Evolutionary conservation across 495 filamentous ascomycete species (phyloP).

Genomic region (Viridothelium virens): DNA sequence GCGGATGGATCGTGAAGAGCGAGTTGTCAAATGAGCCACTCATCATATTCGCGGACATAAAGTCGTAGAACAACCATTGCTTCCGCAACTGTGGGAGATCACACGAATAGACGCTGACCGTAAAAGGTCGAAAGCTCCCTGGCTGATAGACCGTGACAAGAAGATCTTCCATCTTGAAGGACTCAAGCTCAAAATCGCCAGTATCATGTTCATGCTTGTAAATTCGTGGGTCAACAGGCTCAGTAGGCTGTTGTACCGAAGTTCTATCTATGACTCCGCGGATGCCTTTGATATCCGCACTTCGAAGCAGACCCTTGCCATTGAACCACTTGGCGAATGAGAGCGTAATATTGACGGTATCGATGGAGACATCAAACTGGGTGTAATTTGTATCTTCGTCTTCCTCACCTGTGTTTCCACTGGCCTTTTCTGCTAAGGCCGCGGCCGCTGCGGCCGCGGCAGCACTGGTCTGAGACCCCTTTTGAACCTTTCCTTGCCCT

Average conservation of each 20-base stretch:
- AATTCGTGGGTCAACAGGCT: constrained; percentile 73
- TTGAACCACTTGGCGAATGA: constrained; percentile 98
- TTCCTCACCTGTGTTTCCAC: constrained; percentile 41
- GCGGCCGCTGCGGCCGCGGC: constrained; percentile 64
- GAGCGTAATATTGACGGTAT: constrained; percentile 92
- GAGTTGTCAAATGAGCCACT: constrained; percentile 93
- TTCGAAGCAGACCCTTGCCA: constrained; percentile 80
- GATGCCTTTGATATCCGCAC: constrained; percentile 93
- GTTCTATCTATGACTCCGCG: constrained; percentile 91
- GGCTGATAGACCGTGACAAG: constrained; percentile 90
- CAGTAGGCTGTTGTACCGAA: constrained; percentile 59
- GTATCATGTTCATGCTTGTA: constrained; percentile 81
- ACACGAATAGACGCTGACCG: constrained; percentile 89
- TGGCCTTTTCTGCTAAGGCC: constrained; percentile 55
- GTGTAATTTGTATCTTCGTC: constrained; percentile 95
- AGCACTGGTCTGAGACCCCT: constrained; percentile 79
- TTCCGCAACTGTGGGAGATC: constrained; percentile 88
- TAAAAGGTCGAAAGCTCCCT: constrained; percentile 80
- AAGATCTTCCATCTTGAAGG: constrained; percentile 91
- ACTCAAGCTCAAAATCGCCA: constrained; percentile 93
- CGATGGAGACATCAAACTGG: constrained; percentile 91
- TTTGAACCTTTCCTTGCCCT: constrained; percentile 64
- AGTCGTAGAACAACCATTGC: constrained; percentile 97
- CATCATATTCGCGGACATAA: constrained; percentile 89
- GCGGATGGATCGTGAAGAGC: constrained; percentile 91